phyloP scores from a whole-genome alignment of 257 asterid species.

The Catharanthus roseus region DNA sequence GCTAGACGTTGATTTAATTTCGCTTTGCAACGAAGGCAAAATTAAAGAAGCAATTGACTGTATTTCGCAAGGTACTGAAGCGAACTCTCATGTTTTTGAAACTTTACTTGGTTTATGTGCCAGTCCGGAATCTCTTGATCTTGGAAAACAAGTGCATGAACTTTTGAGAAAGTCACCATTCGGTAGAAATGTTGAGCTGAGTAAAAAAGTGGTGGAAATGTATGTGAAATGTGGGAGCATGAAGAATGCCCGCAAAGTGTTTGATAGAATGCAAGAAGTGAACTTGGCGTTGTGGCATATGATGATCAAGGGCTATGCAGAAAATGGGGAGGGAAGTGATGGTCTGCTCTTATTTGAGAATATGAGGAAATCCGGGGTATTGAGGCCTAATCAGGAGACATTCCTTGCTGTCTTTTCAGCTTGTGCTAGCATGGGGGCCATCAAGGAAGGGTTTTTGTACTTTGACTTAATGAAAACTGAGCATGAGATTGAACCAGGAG shows the following conservation, averaged over 20 bases:
- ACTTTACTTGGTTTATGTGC: slow-evolving; percentile 21
- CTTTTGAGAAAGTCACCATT: slow-evolving; percentile 23
- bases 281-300: slow-evolving; percentile 25
- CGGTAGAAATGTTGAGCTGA: slow-evolving; percentile 32
- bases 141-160: slow-evolving; percentile 31
- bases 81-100: slow-evolving; percentile 19
- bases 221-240: slow-evolving; percentile 24
- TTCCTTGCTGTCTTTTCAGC: slow-evolving; percentile 31
- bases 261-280: slow-evolving; percentile 28
- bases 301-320: slow-evolving; percentile 36
- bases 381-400: slow-evolving; percentile 31
- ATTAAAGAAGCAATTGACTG: slow-evolving; percentile 28
- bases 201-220: slow-evolving; percentile 24
- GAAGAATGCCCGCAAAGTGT: slow-evolving; percentile 32
- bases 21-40: slow-evolving; percentile 31
- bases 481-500: slow-evolving; percentile 22
- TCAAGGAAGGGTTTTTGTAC: slow-evolving; percentile 27
- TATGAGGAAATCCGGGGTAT: slow-evolving; percentile 26
- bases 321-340: slow-evolving; percentile 33
- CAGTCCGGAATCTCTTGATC: slow-evolving; percentile 22
- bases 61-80: slow-evolving; percentile 23
- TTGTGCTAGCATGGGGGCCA: slow-evolving; percentile 34
- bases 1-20: slow-evolving; percentile 14
- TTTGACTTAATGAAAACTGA: slow-evolving; percentile 34
- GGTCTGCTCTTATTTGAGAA: slow-evolving; percentile 35